Base-by-base conservation (phyloP, 2,329 filamentous ascomycete genomes). In the Rutstroemia sp. region DNA sequence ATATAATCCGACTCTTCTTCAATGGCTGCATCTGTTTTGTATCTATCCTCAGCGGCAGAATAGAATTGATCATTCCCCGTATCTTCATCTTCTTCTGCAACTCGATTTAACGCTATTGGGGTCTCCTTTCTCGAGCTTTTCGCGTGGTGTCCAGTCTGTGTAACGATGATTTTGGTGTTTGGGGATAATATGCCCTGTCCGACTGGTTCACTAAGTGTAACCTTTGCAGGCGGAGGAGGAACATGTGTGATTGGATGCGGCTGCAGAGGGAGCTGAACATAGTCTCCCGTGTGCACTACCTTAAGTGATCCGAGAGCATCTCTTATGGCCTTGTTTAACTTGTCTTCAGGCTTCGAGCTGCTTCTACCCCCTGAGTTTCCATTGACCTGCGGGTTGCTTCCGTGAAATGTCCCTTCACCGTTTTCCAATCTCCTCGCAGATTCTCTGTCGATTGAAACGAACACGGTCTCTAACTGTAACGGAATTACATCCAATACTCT, bases 201-300 rank as follows among this genome's bases (percentile, higher is more conserved):
- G 16, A 97, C 91, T 8, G 94, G 94, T 70, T 99, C 94, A 69
- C 92, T 97, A n/a, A 95, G 83, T 48, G 89, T 84, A 59, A 97
- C 88, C 72, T 87, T 91, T 44, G 89, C 94, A 0, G 92, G 90
- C 44, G 89, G 89, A 14, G 90, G 82, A 23, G 89, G 84, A 17
- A 88, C 82, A 71, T 96, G 90, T 8, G 91, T 95, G 61, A 95
- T 86, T 12, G 91, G 87, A 71, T 96, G 91, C 2, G 90, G 82
- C 8, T 88, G 83, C 27, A 97, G 76, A 12, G 89, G 88, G 42
- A 99, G 75, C 9, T 81, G 80, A 60, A 88, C 85, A 51, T 92
- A 71, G 70, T 97, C 92, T 19, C 91, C 91, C 0, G 84, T 79
- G 66, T 96, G 94, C 12, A 97, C 83, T 17, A 99, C 79, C 58